Evolutionary conservation across 257 asterid species (phyloP), one percentile per base, ranked within the genome.

Genomic region (Solanum tacnaense): DNA sequence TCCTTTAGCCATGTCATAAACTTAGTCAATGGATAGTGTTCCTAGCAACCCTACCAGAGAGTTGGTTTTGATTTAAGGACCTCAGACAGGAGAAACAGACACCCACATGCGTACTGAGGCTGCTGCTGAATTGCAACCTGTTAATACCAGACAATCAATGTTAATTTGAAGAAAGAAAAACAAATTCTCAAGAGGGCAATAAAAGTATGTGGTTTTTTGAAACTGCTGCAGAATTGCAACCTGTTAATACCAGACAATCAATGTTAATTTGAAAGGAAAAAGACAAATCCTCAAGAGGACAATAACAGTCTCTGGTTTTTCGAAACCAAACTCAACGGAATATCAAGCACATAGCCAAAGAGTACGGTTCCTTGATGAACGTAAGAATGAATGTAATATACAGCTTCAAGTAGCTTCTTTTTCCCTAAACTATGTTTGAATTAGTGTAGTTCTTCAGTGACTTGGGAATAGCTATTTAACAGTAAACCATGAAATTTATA

Each of bases 71-170:
- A 97, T 92, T 95, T 97, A 88, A 97, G 98, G 86, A 93, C 98
- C 93, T 97, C 99, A 76, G 98, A 97, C 78, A 97, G 94, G 90
- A 97, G 91, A 90, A 96, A 97, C 85, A 97, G 98, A 91, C 95
- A 96, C 65, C 98, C 99, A 87, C 99, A 96, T 56, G 99, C 98
- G 91, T 96, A 93, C 85, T 97, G 99, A 89, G 99, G 98, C n/a
- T 97, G 96, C 92, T 93, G 97, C 89, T 97, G 99, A 36, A 97
- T 91, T 60, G 96, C 94, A 87, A 96, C 95, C 99, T 97, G 91
- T 74, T 76, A 21, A 87, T 23, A 56, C 82, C 31, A 89, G 74
- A 83, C 34, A 32, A 78, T 88, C 67, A 89, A 41, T 84, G 52
- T 32, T 7, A 83, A 86, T 38, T 12, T 36, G 60, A 31, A 39